These are phyloP conservation scores for Sphagnum magellanicum DNA, from an alignment of 228 moss, liverwort and hornwort genomes.

Conservation along the genomic window DNA sequence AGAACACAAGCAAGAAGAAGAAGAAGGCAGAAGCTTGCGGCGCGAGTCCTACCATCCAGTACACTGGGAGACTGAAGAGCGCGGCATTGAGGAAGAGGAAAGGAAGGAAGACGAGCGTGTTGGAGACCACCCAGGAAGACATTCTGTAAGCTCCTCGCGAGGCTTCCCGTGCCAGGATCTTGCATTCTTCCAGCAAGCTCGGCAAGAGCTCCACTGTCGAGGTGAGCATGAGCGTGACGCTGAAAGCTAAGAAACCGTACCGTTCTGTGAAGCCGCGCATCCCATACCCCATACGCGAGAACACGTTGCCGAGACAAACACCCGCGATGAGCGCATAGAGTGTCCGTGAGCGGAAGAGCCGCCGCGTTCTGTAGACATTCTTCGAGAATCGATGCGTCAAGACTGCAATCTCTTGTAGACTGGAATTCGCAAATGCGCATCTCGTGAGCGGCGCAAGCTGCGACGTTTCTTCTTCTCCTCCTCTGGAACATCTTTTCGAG, in stretches of 20 bases:
- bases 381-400: constrained; percentile 21
- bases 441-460: background rate
- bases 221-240: constrained; percentile 3
- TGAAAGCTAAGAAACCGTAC: constrained; percentile 7
- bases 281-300: constrained; percentile 3
- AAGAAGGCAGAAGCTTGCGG: background rate
- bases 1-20: constrained; percentile 17
- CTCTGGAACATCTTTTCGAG: constrained; percentile 25
- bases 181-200: constrained; percentile 19
- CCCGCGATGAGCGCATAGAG: constrained; percentile 2
- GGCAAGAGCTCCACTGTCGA: constrained; percentile 15
- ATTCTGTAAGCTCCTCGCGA: constrained; percentile 26
- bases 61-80: constrained; percentile 8
- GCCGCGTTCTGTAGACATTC: constrained; percentile 30
- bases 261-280: constrained; percentile 7
- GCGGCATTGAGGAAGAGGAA: constrained; percentile 11
- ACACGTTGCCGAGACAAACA: constrained; percentile 4
- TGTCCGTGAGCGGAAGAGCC: constrained; percentile 21
- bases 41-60: constrained; percentile 18
- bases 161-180: constrained; percentile 14
- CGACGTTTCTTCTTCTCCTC: background rate
- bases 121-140: constrained; percentile 17
- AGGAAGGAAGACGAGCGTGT: constrained; percentile 16
- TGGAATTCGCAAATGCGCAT: constrained; percentile 23
- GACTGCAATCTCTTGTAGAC: constrained; percentile 17